phyloP scores from a whole-genome alignment of 2,329 filamentous ascomycete genomes.

The Penicillium palitans region DNA sequence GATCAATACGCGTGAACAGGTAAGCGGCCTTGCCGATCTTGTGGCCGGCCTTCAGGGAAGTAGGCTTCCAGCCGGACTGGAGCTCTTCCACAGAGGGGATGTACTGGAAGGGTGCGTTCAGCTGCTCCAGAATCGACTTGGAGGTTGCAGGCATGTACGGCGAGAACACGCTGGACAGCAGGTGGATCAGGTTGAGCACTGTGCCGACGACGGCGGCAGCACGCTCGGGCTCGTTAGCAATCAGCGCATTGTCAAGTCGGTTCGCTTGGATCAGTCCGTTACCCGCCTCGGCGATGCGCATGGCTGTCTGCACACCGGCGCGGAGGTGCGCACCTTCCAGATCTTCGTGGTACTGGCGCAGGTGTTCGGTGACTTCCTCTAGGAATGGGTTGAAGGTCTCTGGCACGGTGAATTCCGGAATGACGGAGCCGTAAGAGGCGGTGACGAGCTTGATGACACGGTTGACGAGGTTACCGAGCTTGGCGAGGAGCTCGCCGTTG shows the following conservation, averaged over 20 bases:
- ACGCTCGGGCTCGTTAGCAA: conserved; percentile 58
- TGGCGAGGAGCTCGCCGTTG: conserved; percentile 82
- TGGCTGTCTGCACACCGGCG: conserved; percentile 54
- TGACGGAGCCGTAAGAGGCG: conserved; percentile 65
- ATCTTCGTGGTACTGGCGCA: conserved; percentile 58
- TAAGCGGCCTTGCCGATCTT: conserved; percentile 77
- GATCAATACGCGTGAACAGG: conserved; percentile 80
- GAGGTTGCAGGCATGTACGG: conserved; percentile 86
- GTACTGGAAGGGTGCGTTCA: conserved; percentile 59
- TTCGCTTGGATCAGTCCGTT: conserved; percentile 62
- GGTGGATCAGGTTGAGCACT: conserved; percentile 79
- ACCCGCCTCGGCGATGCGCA: conserved; percentile 59
- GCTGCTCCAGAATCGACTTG: conserved; percentile 72
- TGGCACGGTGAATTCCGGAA: conserved; percentile 44
- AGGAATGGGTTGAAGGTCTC: conserved; percentile 43
- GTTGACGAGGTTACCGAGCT: conserved; percentile 72
- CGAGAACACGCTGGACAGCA: conserved; percentile 74
- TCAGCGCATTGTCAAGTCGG: conserved; percentile 62
- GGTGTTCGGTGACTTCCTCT: conserved; percentile 51
- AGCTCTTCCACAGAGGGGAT: conserved; percentile 58
- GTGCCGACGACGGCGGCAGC: conserved; percentile 68
- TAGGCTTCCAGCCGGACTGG: conserved; percentile 62
- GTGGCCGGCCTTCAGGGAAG: conserved; percentile 67
- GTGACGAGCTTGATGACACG: conserved; percentile 70
- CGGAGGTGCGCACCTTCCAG: conserved; percentile 63